Conservation (phyloP, 306 rosid genomes). For the Crataegus laevigata region DNA sequence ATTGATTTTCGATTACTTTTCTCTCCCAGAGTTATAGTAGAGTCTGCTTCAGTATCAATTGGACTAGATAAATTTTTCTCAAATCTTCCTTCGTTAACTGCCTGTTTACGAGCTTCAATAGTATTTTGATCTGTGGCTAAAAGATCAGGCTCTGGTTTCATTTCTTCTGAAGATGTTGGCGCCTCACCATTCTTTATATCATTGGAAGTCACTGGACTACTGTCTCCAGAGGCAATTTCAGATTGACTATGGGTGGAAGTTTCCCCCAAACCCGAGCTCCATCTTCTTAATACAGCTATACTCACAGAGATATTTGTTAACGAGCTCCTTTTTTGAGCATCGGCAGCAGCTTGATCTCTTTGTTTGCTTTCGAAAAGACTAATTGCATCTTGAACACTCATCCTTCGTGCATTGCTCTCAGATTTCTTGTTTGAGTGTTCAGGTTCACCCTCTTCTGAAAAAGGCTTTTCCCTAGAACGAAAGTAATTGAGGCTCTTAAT, state of each 20-base stretch:
- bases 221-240: constrained; percentile 44
- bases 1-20: constrained; percentile 33
- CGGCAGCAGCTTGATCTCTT: constrained; percentile 46
- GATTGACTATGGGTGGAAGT: constrained; percentile 43
- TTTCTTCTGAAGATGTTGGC: constrained; percentile 25
- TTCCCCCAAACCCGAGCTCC: constrained; percentile 88
- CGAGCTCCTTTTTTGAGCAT: constrained; percentile 56
- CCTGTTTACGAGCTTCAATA: constrained; percentile 31
- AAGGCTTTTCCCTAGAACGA: constrained; percentile 54
- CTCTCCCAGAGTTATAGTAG: constrained; percentile 25
- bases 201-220: constrained; percentile 30
- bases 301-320: constrained; percentile 42
- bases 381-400: constrained; percentile 91
- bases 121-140: constrained; percentile 25
- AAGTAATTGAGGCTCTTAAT: constrained; percentile 73
- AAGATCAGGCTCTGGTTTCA: constrained; percentile 35
- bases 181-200: constrained; percentile 27
- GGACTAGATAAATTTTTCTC: constrained; percentile 34
- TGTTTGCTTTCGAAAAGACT: constrained; percentile 92
- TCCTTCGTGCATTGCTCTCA: constrained; percentile 68
- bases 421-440: constrained; percentile 47
- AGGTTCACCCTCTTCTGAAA: constrained; percentile 57
- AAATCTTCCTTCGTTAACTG: constrained; percentile 31
- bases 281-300: constrained; percentile 88
- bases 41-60: constrained; percentile 39